phyloP scores from a whole-genome alignment of 345 rosid species.

The Syzygium jambos region DNA sequence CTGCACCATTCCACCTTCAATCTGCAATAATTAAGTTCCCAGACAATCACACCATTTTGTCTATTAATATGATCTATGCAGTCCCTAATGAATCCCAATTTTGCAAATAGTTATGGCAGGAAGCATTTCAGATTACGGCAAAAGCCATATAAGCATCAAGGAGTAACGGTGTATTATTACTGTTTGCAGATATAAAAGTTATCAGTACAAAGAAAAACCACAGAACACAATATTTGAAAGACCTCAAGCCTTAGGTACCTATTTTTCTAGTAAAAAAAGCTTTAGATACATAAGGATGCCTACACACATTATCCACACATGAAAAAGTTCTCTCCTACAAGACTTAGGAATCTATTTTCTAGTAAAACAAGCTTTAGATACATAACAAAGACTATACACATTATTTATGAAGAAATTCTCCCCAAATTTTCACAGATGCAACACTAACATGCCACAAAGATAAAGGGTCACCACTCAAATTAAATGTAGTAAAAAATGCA shows the following conservation, averaged over 20 bases:
- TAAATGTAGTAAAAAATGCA: background rate
- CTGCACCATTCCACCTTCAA: slow-evolving; percentile 67
- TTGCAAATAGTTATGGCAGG: background rate
- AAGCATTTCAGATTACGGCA: background rate
- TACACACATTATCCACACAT: background rate
- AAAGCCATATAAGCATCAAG: background rate
- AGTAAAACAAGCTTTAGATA: background rate
- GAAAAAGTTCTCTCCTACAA: background rate
- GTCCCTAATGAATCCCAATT: background rate
- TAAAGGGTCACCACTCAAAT: background rate
- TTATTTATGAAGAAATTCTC: background rate
- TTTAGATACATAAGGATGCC: background rate
- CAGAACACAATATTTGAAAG: background rate
- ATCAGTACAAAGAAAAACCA: background rate
- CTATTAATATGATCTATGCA: background rate
- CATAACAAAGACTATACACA: background rate
- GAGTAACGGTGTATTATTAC: background rate
- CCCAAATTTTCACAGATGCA: background rate
- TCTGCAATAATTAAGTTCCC: slow-evolving; percentile 32
- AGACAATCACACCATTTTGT: background rate
- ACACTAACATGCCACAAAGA: background rate
- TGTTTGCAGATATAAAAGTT: background rate
- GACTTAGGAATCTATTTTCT: background rate
- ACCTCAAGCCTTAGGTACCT: background rate
- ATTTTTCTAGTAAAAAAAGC: background rate